A percentile compares a stretch with the other conserved stretches of the same genome.
These are phyloP conservation scores for Kodamaea jinghongensis DNA, from an alignment of 805 yeast species.

Conservation along the genomic window DNA sequence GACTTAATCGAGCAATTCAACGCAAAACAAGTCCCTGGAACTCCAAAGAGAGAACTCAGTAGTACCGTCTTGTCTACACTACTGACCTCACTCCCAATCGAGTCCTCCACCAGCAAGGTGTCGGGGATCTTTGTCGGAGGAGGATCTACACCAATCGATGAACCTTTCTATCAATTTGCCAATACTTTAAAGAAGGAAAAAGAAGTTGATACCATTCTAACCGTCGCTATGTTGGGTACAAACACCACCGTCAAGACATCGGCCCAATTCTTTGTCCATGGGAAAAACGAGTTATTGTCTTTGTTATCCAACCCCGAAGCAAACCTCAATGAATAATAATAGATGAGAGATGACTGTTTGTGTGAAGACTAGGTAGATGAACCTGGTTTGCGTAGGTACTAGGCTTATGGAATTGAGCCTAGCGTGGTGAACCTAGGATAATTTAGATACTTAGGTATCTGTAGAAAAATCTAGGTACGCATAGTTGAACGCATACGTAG, in stretches of 20 bases:
- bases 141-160: slow-evolving; percentile 66
- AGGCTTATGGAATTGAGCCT: no score
- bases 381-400: no score
- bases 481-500: no score
- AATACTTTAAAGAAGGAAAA: slow-evolving; percentile 39
- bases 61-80: slow-evolving; percentile 1
- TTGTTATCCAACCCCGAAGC: slow-evolving; percentile 33
- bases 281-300: slow-evolving; percentile 65
- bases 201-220: slow-evolving; percentile 46
- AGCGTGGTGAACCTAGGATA: no score
- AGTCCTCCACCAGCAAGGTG: neutral
- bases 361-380: no score
- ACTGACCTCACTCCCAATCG: neutral
- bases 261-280: slow-evolving; percentile 63
- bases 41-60: slow-evolving; percentile 12
- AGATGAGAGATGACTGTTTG: no score
- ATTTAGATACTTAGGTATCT: no score
- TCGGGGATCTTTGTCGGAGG: slow-evolving; percentile 53
- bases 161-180: slow-evolving; percentile 58
- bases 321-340: neutral
- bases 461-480: no score
- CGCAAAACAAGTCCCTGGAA: slow-evolving; percentile 20
- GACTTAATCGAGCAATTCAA: slow-evolving; percentile 24
- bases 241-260: slow-evolving; percentile 51
- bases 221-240: slow-evolving; percentile 48